These are phyloP conservation scores for Calonectria naviculata DNA, from an alignment of 2,329 filamentous ascomycete species.

Conservation along the genomic window DNA sequence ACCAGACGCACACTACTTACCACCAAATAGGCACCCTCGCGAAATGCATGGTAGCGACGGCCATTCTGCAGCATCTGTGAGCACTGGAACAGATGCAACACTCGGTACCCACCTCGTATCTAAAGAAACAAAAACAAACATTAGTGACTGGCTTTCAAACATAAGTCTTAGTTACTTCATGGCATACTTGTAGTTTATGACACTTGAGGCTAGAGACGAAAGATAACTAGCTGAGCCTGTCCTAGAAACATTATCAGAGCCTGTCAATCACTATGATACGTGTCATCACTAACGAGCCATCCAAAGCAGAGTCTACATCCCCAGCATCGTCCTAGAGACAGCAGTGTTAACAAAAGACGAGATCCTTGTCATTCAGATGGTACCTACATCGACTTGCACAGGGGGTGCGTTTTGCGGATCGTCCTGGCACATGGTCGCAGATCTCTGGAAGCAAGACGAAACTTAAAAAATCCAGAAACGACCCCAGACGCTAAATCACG, in stretches of 20 bases:
- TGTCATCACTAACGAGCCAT: background rate
- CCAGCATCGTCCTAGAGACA: background rate
- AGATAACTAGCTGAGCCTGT: background rate
- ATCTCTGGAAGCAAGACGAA: background rate
- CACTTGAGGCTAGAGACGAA: background rate
- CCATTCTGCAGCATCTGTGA: background rate
- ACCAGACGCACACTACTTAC: background rate
- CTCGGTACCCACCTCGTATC: background rate
- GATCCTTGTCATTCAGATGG: background rate
- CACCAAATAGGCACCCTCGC: slow-evolving; percentile 14
- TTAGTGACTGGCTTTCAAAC: background rate
- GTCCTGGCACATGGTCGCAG: background rate
- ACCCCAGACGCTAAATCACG: background rate
- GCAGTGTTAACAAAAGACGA: background rate
- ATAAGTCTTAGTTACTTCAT: background rate
- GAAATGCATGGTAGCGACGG: slow-evolving; percentile 11
- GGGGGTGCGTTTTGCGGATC: background rate
- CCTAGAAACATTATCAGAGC: background rate
- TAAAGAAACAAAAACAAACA: background rate
- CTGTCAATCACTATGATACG: too few species aligned
- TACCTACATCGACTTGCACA: background rate
- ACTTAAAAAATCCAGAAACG: background rate
- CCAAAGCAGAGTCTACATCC: background rate
- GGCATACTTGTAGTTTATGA: slow-evolving; percentile 12
- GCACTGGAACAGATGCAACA: background rate